Evolutionary conservation across 176 grass and related monocot species (phyloP).

Genomic region (Oryza brachyantha): DNA sequence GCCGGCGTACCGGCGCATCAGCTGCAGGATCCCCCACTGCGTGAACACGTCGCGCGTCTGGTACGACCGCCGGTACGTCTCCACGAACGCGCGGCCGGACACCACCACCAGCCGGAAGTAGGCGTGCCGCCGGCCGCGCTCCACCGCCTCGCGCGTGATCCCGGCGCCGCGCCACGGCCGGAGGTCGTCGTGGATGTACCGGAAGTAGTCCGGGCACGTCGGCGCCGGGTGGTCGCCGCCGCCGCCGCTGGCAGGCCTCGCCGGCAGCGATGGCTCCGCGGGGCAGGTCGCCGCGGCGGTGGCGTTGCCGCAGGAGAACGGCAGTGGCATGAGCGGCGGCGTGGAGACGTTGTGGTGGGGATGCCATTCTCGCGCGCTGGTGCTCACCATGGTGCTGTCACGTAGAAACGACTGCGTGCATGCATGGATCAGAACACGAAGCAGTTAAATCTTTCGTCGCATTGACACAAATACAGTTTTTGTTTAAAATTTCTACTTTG

Average conservation of each 20-base stretch:
- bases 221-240: not conserved
- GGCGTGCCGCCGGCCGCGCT: slow-evolving; percentile 33
- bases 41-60: slow-evolving; percentile 70
- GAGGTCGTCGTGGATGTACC: slow-evolving; percentile 57
- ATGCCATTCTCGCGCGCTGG: not conserved
- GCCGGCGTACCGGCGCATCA: slow-evolving; percentile 54
- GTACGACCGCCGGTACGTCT: slow-evolving; percentile 48
- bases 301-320: slow-evolving; percentile 25
- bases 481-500: no score
- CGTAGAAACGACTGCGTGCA: slow-evolving; percentile 14
- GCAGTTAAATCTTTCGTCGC: no score
- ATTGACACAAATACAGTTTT: no score
- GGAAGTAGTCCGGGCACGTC: slow-evolving; percentile 46
- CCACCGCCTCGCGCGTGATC: slow-evolving; percentile 58
- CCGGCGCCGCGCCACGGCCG: slow-evolving; percentile 47
- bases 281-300: not conserved
- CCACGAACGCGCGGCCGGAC: slow-evolving; percentile 46
- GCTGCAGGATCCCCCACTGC: slow-evolving; percentile 72
- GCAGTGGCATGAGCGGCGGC: not conserved
- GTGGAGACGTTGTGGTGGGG: not conserved
- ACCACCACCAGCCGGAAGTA: slow-evolving; percentile 64
- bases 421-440: not conserved
- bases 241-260: not conserved
- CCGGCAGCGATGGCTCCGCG: not conserved
- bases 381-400: not conserved